Base-by-base conservation (phyloP, 306 rosid species). In the Ceratonia siliqua region DNA sequence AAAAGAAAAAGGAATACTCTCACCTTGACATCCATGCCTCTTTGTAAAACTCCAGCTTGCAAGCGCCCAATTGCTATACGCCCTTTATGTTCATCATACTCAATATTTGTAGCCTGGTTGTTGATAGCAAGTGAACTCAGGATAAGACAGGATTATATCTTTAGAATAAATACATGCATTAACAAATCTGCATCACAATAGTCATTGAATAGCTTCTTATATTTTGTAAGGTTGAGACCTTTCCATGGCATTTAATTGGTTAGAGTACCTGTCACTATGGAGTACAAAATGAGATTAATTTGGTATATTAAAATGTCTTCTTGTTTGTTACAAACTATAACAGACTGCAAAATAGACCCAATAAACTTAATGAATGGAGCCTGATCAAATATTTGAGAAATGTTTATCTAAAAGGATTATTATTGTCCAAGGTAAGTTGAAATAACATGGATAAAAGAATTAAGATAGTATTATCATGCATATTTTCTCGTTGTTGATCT, bases 31-130 rank as follows among this genome's bases (percentile, higher is more conserved):
- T 90, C 97, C 96, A 88, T 78, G 80, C 98, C 97, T 76, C 76
- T 94, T 57, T 49, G 68, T 78, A 94, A 83, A 66, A 42, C 68
- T 70, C 98, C 98, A 79, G 98, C 97, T 82, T 85, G 96, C 77
- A 94, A 84, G 70, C 98, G 98, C 73, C 98, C 98, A 82, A 94
- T 94, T 77, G 98, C 98, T 72, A 94, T 94, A 25, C 97, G 90
- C 45, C 98, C 98, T 81, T 94, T 94, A 82, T 94, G 98, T 79
- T 90, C 98, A 82, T 94, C 97, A 72, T 87, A 94, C 81, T 94
- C 98, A 2, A 87, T 90, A 83, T 84, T 94, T 70, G 98, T 91
- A 69, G 70, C 94, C 97, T 94, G 56, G 77, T 84, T 43, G 21
- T n/a, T 53, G 54, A 80, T 24, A 15, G 57, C 30, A 83, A 25